phyloP scores from a whole-genome alignment of 768 basidiomycete genomes.

The Gelatoporia subvermispora region DNA sequence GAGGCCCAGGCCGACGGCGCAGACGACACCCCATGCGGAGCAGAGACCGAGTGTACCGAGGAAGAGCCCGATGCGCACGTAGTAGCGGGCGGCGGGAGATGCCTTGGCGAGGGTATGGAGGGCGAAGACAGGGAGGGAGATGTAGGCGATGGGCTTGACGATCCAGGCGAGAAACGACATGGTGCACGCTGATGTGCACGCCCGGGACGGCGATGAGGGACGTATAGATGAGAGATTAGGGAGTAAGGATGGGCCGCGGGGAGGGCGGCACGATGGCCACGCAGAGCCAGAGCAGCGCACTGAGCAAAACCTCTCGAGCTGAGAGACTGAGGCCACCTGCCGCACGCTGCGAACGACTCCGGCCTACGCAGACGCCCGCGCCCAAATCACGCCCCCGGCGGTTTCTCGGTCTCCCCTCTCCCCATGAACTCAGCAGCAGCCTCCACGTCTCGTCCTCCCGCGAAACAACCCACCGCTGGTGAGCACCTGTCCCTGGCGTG shows the following conservation, averaged over 20 bases:
- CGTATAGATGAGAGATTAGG: conserved; percentile 1
- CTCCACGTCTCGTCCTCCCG: conserved; percentile 7
- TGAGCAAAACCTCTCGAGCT: background rate
- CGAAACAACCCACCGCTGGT: conserved; percentile 7
- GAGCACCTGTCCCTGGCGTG: background rate
- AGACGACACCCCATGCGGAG: conserved; percentile 67
- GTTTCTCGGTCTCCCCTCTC: no score
- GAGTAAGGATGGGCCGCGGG: conserved; percentile 6
- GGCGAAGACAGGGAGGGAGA: conserved; percentile 68
- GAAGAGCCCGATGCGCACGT: conserved; percentile 69
- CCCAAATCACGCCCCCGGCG: background rate
- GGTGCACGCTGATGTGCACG: conserved; percentile 16
- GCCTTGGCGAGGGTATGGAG: conserved; percentile 53
- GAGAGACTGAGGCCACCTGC: background rate
- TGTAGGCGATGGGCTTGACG: conserved; percentile 69
- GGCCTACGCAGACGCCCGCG: background rate
- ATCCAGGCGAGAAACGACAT: conserved; percentile 64
- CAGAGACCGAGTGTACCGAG: conserved; percentile 64
- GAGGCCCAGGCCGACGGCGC: conserved; percentile 61
- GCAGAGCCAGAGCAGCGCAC: conserved; percentile 8
- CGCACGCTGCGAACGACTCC: background rate
- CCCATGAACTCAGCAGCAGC: no score
- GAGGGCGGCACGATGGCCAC: conserved; percentile 4
- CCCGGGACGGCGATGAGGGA: conserved; percentile 3
- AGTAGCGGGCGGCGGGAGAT: conserved; percentile 61